These are phyloP conservation scores for Paramecium bursaria DNA, from an alignment of 73 alveolate species.

Conservation along the genomic window DNA sequence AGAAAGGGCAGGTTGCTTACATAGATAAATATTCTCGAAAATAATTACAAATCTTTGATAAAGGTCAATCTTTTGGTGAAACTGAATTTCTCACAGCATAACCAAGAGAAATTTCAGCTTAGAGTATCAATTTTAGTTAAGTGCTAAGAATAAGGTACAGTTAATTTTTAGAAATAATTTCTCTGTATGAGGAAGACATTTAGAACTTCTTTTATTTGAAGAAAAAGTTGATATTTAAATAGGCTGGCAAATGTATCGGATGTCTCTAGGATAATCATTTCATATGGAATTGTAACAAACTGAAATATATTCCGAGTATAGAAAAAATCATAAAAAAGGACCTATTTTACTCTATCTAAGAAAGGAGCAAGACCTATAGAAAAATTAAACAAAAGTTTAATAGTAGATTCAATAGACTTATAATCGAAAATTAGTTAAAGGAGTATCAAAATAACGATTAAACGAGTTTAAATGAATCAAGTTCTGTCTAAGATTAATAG, in stretches of 20 bases:
- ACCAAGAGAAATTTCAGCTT: neutral
- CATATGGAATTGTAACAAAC: conserved; percentile 31
- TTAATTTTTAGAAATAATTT: too few species aligned
- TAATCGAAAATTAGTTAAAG: too few species aligned
- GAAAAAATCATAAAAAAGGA: conserved; percentile 3
- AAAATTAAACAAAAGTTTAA: too few species aligned
- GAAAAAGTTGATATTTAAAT: too few species aligned
- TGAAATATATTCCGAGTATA: conserved; percentile 7
- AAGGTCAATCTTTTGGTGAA: conserved; percentile 42
- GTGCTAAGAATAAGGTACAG: too few species aligned
- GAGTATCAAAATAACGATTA: too few species aligned
- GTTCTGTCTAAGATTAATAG: too few species aligned
- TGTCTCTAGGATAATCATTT: neutral
- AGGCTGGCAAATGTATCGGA: neutral
- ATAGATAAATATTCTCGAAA: conserved; percentile 38
- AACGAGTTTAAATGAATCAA: too few species aligned
- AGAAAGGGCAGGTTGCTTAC: conserved; percentile 25
- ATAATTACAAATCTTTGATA: neutral
- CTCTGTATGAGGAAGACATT: too few species aligned
- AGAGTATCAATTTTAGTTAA: conserved; percentile 5
- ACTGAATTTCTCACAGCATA: neutral
- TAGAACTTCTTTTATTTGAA: too few species aligned
- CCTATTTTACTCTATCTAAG: neutral
- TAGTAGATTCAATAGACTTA: too few species aligned
- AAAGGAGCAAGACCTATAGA: too few species aligned